A percentile compares a stretch with the other conserved stretches of the same genome.
Evolutionary conservation across 257 asterid genomes (phyloP).

Genomic region (Solanum neorickii): DNA sequence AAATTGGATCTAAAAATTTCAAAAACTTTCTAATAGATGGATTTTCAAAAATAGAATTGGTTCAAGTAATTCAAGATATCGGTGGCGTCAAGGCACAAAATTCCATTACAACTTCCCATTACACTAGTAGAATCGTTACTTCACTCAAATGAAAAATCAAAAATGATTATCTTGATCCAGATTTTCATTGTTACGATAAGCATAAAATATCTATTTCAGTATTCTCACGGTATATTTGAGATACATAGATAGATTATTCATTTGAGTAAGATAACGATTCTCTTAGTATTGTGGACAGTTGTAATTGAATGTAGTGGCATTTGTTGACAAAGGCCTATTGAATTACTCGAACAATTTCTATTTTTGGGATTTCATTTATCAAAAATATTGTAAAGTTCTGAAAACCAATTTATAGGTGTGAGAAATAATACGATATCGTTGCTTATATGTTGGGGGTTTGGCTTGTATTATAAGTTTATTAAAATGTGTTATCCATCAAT

Average conservation of each 20-base stretch:
- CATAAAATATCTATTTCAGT: not conserved
- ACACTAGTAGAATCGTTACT: not conserved
- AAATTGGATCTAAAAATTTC: not conserved
- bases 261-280: not conserved
- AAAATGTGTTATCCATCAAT: too few species aligned
- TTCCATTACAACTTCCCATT: not conserved
- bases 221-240: not conserved
- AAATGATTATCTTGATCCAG: not conserved
- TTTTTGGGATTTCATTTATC: not conserved
- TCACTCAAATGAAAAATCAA: not conserved
- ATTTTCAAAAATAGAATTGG: not conserved
- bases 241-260: too few species aligned
- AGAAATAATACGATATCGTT: not conserved
- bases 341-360: not conserved
- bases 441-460: not conserved
- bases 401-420: not conserved
- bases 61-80: not conserved
- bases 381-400: not conserved
- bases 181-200: not conserved
- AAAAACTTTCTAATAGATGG: not conserved
- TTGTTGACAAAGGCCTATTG: not conserved
- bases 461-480: not conserved
- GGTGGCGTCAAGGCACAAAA: not conserved
- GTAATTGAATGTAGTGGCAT: not conserved
- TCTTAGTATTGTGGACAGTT: not conserved